A percentile compares a stretch with the other conserved stretches of the same genome.
Conservation (phyloP, 192 early-diverging fungal genomes). For the Spinellus fusiger region DNA sequence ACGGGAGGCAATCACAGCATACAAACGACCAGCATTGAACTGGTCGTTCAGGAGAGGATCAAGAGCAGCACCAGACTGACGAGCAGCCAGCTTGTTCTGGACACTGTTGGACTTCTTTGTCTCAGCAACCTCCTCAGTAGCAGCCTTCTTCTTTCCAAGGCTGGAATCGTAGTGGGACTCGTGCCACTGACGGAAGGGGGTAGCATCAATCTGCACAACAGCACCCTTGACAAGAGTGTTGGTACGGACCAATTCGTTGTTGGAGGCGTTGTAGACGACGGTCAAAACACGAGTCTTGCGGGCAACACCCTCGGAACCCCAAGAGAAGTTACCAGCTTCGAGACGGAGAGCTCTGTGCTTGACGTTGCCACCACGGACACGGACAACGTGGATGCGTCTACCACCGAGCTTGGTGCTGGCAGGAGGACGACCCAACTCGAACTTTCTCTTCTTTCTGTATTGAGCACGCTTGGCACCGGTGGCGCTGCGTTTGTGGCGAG, state of each 20-base stretch:
- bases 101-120: slow-evolving; percentile 91
- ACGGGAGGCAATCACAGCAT: slow-evolving; percentile 89
- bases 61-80: slow-evolving; percentile 80
- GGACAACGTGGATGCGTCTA: slow-evolving; percentile 94
- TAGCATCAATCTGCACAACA: slow-evolving; percentile 97
- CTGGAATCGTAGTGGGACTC: slow-evolving; percentile 93
- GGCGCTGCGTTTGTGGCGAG: slow-evolving; percentile 96
- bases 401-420: slow-evolving; percentile 96
- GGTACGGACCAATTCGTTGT: slow-evolving; percentile 99
- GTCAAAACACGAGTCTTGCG: slow-evolving; percentile 94
- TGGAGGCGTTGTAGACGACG: slow-evolving; percentile 99
- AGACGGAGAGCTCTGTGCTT: slow-evolving; percentile 99
- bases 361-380: slow-evolving; percentile 97
- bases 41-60: slow-evolving; percentile 88
- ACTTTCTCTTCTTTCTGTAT: slow-evolving; percentile 99
- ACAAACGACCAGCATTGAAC: slow-evolving; percentile 91
- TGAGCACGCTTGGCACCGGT: slow-evolving; percentile 99
- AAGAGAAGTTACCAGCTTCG: slow-evolving; percentile 95
- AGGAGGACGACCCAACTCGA: slow-evolving; percentile 98
- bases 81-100: slow-evolving; percentile 78
- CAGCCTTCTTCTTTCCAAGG: slow-evolving; percentile 78
- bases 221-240: slow-evolving; percentile 98
- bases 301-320: slow-evolving; percentile 93
- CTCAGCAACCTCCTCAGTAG: slow-evolving; percentile 51
- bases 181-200: slow-evolving; percentile 99